phyloP scores from a whole-genome alignment of 768 basidiomycete species.

The Agaricus sinodeliciosus region DNA sequence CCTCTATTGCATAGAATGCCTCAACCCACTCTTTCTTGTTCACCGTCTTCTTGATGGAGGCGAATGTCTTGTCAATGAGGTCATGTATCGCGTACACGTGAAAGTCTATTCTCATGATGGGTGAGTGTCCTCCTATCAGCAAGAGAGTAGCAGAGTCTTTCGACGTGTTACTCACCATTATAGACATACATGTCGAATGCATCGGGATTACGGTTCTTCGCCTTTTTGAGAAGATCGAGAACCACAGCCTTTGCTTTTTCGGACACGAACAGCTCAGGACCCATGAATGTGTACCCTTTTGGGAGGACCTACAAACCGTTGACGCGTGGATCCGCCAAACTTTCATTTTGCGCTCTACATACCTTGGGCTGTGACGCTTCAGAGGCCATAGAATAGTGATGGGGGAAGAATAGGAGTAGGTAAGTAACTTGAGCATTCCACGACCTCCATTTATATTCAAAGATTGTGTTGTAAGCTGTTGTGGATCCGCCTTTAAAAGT shows the following conservation, averaged over 20 bases:
- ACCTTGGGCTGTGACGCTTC: neutral
- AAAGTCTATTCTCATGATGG: slow-evolving; percentile 20
- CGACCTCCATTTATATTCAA: neutral
- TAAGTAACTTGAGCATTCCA: too few species aligned
- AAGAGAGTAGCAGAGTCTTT: neutral
- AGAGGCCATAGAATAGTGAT: neutral
- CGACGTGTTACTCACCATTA: slow-evolving; percentile 19
- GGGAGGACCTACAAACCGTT: slow-evolving; percentile 14
- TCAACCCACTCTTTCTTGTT: slow-evolving; percentile 26
- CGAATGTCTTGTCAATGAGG: slow-evolving; percentile 26
- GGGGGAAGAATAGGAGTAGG: neutral
- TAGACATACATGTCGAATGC: slow-evolving; percentile 27
- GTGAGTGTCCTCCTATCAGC: neutral
- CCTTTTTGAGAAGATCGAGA: slow-evolving; percentile 22
- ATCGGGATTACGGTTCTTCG: slow-evolving; percentile 26
- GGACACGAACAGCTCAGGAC: slow-evolving; percentile 22
- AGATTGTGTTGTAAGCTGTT: too few species aligned
- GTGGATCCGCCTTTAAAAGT: too few species aligned
- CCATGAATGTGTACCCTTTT: slow-evolving; percentile 26
- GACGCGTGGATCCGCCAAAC: neutral
- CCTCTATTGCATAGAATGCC: slow-evolving; percentile 27
- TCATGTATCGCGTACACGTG: slow-evolving; percentile 26
- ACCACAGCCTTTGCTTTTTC: slow-evolving; percentile 20
- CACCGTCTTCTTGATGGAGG: slow-evolving; percentile 24
- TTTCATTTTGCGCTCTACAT: neutral